Percentiles rank a stretch among this genome's conserved stretches.
Evolutionary conservation across 768 basidiomycete species (phyloP).

Genomic region (Hygrophoropsis aurantiaca): DNA sequence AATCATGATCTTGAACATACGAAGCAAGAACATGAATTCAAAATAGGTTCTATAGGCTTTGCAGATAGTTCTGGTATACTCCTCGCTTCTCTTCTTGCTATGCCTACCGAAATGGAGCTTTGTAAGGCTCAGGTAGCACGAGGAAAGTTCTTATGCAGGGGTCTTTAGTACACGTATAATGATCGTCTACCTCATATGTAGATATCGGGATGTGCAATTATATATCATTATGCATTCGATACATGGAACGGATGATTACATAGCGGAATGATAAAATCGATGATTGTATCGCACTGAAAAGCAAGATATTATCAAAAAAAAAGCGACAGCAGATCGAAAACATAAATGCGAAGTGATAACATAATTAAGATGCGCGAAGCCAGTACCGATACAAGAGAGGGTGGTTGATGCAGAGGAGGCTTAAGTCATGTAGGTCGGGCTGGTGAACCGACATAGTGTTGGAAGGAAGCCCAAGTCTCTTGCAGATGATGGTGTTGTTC

Average conservation of each 20-base stretch:
- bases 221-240: constrained; percentile 6
- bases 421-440: constrained; percentile 5
- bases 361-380: not conserved
- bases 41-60: constrained; percentile 88
- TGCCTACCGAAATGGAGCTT: constrained; percentile 63
- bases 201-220: not conserved
- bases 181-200: not conserved
- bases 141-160: constrained; percentile 70
- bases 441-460: constrained; percentile 47
- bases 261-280: not conserved
- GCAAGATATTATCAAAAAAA: not conserved
- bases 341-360: constrained; percentile 8
- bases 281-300: constrained; percentile 1
- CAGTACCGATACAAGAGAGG: not conserved
- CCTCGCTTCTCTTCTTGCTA: constrained; percentile 38
- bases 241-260: constrained; percentile 2
- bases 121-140: constrained; percentile 70
- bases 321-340: constrained; percentile 7
- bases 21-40: constrained; percentile 82
- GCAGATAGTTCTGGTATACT: constrained; percentile 76
- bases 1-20: constrained; percentile 55
- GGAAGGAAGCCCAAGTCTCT: constrained; percentile 72
- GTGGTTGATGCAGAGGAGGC: not conserved
- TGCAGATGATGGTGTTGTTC: constrained; percentile 57
- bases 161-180: constrained; percentile 38